These are phyloP conservation scores for Lentinula sp. DNA, from an alignment of 768 basidiomycete species.

Conservation along the genomic window DNA sequence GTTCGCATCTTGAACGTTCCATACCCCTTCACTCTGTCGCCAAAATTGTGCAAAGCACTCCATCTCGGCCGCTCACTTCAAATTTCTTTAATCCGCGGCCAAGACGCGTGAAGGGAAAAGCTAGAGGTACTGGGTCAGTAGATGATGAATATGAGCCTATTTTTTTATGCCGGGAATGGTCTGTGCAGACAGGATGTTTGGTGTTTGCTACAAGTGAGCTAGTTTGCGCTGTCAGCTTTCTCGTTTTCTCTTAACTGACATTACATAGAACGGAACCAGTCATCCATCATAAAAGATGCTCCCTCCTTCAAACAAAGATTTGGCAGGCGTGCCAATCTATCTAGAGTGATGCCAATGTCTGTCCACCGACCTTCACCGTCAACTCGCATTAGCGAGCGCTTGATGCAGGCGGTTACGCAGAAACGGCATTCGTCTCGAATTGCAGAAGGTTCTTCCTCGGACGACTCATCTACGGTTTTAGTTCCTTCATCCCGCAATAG, in stretches of 20 bases:
- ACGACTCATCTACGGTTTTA: not conserved
- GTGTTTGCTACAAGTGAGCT: constrained; percentile 43
- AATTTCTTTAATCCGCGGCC: constrained; percentile 56
- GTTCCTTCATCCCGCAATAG: not conserved
- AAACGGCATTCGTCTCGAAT: constrained; percentile 21
- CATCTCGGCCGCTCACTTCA: constrained; percentile 25
- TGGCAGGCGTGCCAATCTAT: not conserved
- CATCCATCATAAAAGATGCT: not conserved
- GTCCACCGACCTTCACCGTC: not conserved
- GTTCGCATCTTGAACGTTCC: constrained; percentile 19
- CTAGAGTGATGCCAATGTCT: not conserved
- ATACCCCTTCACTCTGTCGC: constrained; percentile 21
- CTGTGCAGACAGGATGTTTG: constrained; percentile 36
- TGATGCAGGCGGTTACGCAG: not conserved
- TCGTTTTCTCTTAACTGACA: not conserved
- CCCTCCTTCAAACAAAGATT: not conserved
- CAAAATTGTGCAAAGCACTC: constrained; percentile 21
- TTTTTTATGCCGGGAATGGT: constrained; percentile 37
- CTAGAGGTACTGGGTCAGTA: constrained; percentile 27
- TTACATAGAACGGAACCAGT: not conserved
- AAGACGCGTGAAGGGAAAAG: constrained; percentile 48
- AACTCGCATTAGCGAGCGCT: not conserved
- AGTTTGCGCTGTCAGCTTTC: not conserved
- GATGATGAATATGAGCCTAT: constrained; percentile 21
- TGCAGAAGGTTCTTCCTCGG: constrained; percentile 5